These are phyloP conservation scores for Colletotrichum musae DNA, from an alignment of 2,329 filamentous ascomycete species.

Conservation along the genomic window DNA sequence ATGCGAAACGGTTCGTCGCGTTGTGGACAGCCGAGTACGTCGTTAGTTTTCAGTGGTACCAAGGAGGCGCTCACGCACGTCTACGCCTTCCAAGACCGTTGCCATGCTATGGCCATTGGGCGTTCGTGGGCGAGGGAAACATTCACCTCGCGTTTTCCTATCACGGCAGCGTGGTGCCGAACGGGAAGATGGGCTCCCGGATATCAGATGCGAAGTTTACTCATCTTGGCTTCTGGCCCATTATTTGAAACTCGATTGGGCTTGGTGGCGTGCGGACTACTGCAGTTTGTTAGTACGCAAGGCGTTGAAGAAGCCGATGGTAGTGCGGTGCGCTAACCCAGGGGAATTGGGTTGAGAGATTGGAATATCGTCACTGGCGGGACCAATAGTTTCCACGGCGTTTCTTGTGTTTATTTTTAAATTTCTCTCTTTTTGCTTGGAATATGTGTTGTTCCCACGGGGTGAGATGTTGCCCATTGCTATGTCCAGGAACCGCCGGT, in stretches of 20 bases:
- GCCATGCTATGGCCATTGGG: not conserved
- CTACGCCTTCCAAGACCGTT: not conserved
- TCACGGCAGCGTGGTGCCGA: conserved; percentile 13
- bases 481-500: too few species aligned
- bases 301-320: conserved; percentile 1
- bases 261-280: conserved; percentile 12
- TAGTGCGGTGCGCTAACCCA: conserved; percentile 7
- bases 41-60: not conserved
- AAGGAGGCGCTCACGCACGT: not conserved
- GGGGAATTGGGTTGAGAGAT: not conserved
- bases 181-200: conserved; percentile 3
- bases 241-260: conserved; percentile 17
- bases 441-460: too few species aligned
- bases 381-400: too few species aligned
- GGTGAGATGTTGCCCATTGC: too few species aligned
- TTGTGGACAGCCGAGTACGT: not conserved
- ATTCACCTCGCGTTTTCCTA: not conserved
- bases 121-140: not conserved
- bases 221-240: not conserved
- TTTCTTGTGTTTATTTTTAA: too few species aligned
- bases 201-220: conserved; percentile 10
- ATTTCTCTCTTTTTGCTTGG: too few species aligned
- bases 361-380: too few species aligned
- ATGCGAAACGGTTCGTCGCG: not conserved
- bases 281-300: not conserved